Conservation (phyloP, 148 eudicot species). For the Arctostaphylos glauca region DNA sequence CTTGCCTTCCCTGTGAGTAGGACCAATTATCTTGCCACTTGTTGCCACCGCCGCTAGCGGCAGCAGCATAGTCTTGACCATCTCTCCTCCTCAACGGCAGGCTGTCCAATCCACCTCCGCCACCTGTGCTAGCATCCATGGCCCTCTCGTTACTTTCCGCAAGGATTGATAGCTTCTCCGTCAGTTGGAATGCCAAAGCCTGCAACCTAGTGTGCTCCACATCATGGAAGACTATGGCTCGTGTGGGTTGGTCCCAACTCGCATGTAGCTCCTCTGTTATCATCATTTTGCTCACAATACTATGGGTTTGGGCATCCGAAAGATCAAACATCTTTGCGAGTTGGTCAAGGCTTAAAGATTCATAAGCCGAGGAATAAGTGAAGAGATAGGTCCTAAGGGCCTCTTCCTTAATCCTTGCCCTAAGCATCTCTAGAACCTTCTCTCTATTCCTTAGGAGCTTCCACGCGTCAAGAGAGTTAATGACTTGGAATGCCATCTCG, state of each 20-base stretch:
- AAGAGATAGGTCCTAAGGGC: conserved; percentile 67
- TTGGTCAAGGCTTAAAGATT: conserved; percentile 64
- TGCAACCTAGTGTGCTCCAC: conserved; percentile 72
- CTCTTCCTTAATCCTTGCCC: conserved; percentile 70
- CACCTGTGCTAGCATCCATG: conserved; percentile 64
- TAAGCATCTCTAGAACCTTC: conserved; percentile 64
- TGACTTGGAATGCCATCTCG: conserved; percentile 58
- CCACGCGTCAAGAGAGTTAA: conserved; percentile 84
- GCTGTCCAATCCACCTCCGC: conserved; percentile 55
- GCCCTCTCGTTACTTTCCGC: conserved; percentile 88
- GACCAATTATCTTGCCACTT: conserved; percentile 64
- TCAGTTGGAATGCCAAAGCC: conserved; percentile 70
- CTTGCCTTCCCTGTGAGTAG: conserved; percentile 51
- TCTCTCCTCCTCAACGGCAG: conserved; percentile 63
- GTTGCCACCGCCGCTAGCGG: conserved; percentile 38
- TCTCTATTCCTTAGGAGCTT: conserved; percentile 62
- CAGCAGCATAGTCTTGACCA: conserved; percentile 67
- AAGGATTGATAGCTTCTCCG: conserved; percentile 65
- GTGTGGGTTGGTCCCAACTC: conserved; percentile 80
- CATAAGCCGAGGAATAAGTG: conserved; percentile 51
- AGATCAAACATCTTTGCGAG: conserved; percentile 81
- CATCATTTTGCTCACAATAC: conserved; percentile 90
- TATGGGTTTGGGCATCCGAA: conserved; percentile 55
- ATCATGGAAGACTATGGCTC: conserved; percentile 68
- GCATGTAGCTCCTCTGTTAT: conserved; percentile 78